Evolutionary conservation across 1,139 yeast genomes (phyloP), one percentile per base, ranked within the genome.

Genomic region (Arxiozyma slooffiae): DNA sequence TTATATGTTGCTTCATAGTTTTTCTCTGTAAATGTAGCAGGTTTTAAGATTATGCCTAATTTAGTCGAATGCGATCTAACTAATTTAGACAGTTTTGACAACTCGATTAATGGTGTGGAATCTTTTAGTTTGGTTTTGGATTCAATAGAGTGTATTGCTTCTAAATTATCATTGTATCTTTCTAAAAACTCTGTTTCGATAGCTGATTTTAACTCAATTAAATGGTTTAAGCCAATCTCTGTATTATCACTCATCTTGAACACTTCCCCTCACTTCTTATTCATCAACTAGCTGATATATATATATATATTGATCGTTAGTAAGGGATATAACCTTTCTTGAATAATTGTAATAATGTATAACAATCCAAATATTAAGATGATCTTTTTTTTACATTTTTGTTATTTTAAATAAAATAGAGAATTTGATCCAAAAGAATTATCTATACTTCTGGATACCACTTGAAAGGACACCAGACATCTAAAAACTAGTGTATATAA

Each of bases 11-110:
- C 79, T 17, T 68, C 72, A 46, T 69, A 60, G 56, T 62, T 62
- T 20, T 52, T 55, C 30, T 53, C 53, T 16, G 51, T 50, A 23
- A 62, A 55, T 38, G 59, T 63, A 8, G 55, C 60, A 1, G 89
- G 85, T 58, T 81, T 79, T 67, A 81, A 83, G 1, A 87, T 77
- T 41, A 87, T 79, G 6, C 95, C 95, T 3, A 85, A 72, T 64
- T 85, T 86, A 3, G 95, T 86, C 1, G 84, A 74, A 63, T 85
- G 90, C 1, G 95, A 92, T 64, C 76, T 80, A n/a, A 83, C 71
- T 44, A 87, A 69, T 52, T 76, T 72, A 37, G 79, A 66, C n/a
- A 84, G 65, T 61, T 86, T 87, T 11, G 63, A 65, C 26, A 85
- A 62, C 58, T 86, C 95, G 17, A 68, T 71, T 22, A 78, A 60